Evolutionary conservation across 2,329 filamentous ascomycete species (phyloP).

Genomic region (Penicillium paneum): DNA sequence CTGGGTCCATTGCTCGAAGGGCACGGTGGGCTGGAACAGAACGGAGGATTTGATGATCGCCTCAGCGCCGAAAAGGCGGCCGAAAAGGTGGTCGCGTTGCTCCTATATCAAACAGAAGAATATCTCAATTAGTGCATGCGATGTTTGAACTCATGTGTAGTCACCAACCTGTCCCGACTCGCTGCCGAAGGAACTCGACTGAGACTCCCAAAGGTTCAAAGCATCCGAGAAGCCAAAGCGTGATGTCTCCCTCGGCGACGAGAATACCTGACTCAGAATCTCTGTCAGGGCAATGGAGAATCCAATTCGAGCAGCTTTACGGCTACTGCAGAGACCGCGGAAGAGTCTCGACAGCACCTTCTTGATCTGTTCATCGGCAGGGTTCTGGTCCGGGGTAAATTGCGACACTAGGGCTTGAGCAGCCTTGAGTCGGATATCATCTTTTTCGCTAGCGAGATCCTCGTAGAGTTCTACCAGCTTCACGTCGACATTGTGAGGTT

Average conservation of each 20-base stretch:
- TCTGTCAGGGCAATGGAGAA: conserved; percentile 89
- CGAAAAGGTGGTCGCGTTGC: conserved; percentile 79
- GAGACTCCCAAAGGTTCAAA: conserved; percentile 51
- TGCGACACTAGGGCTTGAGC: conserved; percentile 45
- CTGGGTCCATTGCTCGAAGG: conserved; percentile 51
- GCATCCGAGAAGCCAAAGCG: conserved; percentile 43
- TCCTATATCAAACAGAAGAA: conserved; percentile 61
- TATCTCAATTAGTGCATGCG: conserved; percentile 46
- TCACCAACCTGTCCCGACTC: conserved; percentile 52
- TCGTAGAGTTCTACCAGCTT: conserved; percentile 50
- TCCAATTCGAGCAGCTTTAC: conserved; percentile 82
- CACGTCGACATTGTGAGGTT: conserved; percentile 43
- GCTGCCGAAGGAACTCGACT: conserved; percentile 52
- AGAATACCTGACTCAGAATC: conserved; percentile 68
- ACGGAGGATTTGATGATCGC: conserved; percentile 77
- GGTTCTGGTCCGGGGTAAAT: conserved; percentile 42
- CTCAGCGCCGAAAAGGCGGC: conserved; percentile 81
- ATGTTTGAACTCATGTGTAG: neutral
- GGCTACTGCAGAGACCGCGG: conserved; percentile 81
- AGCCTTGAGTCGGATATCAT: conserved; percentile 47
- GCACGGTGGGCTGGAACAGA: conserved; percentile 58
- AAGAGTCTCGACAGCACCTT: conserved; percentile 63
- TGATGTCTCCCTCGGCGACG: conserved; percentile 27
- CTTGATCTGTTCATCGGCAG: conserved; percentile 41
- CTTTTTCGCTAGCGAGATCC: conserved; percentile 47